These are phyloP conservation scores for Dalechampia spathulata DNA, from an alignment of 441 rosid species.

Conservation along the genomic window DNA sequence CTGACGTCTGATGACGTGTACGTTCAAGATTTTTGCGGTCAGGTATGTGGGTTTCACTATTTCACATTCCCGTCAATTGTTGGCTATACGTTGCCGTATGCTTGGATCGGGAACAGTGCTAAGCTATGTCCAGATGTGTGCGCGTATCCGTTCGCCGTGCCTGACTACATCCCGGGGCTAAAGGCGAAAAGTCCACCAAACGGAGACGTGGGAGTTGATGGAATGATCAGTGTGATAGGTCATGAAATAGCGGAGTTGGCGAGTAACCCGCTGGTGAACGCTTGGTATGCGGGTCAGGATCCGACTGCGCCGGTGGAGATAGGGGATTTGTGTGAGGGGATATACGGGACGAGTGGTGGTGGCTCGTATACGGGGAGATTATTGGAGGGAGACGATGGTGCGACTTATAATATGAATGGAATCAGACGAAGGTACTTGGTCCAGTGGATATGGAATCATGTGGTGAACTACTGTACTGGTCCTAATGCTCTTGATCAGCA, in stretches of 20 bases:
- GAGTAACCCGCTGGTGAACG: conserved; percentile 85
- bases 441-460: conserved; percentile 94
- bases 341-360: conserved; percentile 96
- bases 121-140: conserved; percentile 78
- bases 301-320: conserved; percentile 88
- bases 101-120: conserved; percentile 95
- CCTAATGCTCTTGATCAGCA: conserved; percentile 91
- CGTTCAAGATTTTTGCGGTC: conserved; percentile 91
- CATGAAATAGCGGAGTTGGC: conserved; percentile 97
- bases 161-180: conserved; percentile 49
- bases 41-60: conserved; percentile 93
- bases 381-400: conserved; percentile 54
- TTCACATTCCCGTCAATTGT: conserved; percentile 93
- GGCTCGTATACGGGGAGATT: conserved; percentile 93
- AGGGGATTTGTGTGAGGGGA: conserved; percentile 95
- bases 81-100: conserved; percentile 89
- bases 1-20: conserved; percentile 77
- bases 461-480: conserved; percentile 81
- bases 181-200: conserved; percentile 74
- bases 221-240: conserved; percentile 91
- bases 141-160: conserved; percentile 88
- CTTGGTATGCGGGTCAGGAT: conserved; percentile 94
- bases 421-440: conserved; percentile 76
- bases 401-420: conserved; percentile 91
- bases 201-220: conserved; percentile 82